Evolutionary conservation across 2,329 filamentous ascomycete genomes (phyloP), one percentile per base, ranked within the genome.

Genomic region (Pezicula radicicola): DNA sequence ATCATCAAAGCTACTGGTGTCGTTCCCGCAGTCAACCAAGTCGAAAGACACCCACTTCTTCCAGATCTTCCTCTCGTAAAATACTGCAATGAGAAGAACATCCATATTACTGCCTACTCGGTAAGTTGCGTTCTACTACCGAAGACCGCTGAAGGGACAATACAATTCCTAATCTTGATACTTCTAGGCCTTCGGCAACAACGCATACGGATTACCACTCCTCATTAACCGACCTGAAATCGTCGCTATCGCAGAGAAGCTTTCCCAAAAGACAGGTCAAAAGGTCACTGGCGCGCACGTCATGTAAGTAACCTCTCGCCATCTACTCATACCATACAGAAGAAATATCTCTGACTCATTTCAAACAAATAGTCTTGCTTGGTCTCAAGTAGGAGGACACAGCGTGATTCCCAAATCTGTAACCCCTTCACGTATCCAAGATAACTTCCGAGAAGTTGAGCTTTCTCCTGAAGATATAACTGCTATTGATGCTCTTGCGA

Each of bases 331-430:
- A 69, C 27, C 73, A 75, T 66, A 74, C 73, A 6, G 67, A 21
- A 21, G 21, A 21, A 21, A 21, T 78, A 33, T 75, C 75, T n/a
- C 77, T 80, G 5, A n/a, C 9, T 40, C 15, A 66, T 72, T 77
- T 30, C 63, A 78, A 49, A 77, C 37, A 21, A 49, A 77, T 25
- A 52, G 50, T 75, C 68, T 83, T 71, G 66, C 85, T 74, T 85
- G 83, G 82, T 68, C 73, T 73, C 66, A 77, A 71, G 60, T 76
- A 42, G 70, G 82, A 60, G 85, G 83, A 50, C 85, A 84, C 70
- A 81, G 76, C 60, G 87, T 91, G 60, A 89, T 91, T 61, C 88
- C 88, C 63, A 91, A 91, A 77, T 85, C 80, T 18, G 85, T 89
- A 57, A 89, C 80, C 51, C 76, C 82, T 46, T 75, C 75, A 33